A percentile compares a stretch with the other conserved stretches of the same genome.
Conservation (phyloP, 2,329 filamentous ascomycete species). For the Pestalotiopsis fici region DNA sequence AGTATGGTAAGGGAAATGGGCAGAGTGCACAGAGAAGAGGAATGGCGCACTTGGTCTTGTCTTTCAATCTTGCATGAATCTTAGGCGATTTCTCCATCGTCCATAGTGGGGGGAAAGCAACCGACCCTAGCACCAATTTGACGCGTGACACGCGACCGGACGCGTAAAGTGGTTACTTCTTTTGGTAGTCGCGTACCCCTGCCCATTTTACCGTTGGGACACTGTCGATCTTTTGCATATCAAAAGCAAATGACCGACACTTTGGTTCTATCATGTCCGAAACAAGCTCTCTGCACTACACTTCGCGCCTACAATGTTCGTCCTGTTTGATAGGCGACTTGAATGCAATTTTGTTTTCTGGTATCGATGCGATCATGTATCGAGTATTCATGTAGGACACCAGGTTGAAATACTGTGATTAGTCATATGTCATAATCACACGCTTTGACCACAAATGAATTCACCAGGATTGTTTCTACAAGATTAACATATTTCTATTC, state of each 20-base stretch:
- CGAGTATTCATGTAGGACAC: no score
- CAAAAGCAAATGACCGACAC: neutral
- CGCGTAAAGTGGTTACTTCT: constrained; percentile 2
- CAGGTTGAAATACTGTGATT: no score
- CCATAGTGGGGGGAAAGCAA: neutral
- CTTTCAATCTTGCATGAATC: constrained; percentile 2
- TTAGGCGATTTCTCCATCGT: neutral
- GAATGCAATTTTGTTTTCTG: no score
- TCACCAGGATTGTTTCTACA: neutral
- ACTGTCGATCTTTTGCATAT: neutral
- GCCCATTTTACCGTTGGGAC: neutral
- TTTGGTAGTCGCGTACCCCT: neutral
- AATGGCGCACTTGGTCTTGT: neutral
- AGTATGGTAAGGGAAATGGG: neutral
- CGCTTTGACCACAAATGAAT: neutral
- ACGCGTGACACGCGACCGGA: neutral
- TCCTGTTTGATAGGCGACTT: no score
- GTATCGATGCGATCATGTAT: no score
- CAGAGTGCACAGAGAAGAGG: neutral
- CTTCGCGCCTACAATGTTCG: no score
- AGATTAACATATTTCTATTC: neutral
- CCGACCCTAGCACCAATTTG: neutral
- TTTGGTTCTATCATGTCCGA: neutral
- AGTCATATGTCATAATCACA: neutral
- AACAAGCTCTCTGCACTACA: neutral